Conservation (phyloP, 352 stramenopile genomes). For the Pythium periplocum region DNA sequence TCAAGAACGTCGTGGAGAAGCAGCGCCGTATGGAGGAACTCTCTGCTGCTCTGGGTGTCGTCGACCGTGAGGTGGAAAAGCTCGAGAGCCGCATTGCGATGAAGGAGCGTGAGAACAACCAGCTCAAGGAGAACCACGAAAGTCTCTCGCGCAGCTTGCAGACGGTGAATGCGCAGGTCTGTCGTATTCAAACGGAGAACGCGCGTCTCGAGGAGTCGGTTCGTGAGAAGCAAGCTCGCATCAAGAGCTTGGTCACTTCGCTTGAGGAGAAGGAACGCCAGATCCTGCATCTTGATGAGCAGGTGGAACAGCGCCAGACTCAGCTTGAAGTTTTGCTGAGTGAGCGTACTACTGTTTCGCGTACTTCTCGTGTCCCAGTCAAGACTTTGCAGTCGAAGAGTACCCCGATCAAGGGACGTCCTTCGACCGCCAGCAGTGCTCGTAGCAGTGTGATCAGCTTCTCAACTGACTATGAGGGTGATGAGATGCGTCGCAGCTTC, state of each 20-base stretch:
- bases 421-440: slow-evolving; percentile 6
- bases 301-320: slow-evolving; percentile 41
- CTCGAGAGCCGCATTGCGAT: slow-evolving; percentile 46
- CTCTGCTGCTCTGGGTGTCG: slow-evolving; percentile 46
- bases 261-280: slow-evolving; percentile 66
- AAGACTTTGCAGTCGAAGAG: slow-evolving; percentile 13
- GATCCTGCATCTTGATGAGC: slow-evolving; percentile 57
- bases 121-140: slow-evolving; percentile 52
- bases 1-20: slow-evolving; percentile 66
- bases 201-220: slow-evolving; percentile 37
- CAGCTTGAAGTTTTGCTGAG: slow-evolving; percentile 44
- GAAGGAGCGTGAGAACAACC: slow-evolving; percentile 47
- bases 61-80: slow-evolving; percentile 63
- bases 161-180: slow-evolving; percentile 45
- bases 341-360: neutral
- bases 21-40: slow-evolving; percentile 64
- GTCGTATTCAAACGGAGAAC: slow-evolving; percentile 53
- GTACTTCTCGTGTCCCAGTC: neutral
- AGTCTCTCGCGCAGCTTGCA: slow-evolving; percentile 39
- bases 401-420: slow-evolving; percentile 17
- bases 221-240: slow-evolving; percentile 53
- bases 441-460: slow-evolving; percentile 10
- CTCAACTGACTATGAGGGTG: slow-evolving; percentile 5
- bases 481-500: slow-evolving; percentile 3
- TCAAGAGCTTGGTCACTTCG: slow-evolving; percentile 46